phyloP scores from a whole-genome alignment of 371 early-diverging fungal species.

The Dentiscutata heterogama region DNA sequence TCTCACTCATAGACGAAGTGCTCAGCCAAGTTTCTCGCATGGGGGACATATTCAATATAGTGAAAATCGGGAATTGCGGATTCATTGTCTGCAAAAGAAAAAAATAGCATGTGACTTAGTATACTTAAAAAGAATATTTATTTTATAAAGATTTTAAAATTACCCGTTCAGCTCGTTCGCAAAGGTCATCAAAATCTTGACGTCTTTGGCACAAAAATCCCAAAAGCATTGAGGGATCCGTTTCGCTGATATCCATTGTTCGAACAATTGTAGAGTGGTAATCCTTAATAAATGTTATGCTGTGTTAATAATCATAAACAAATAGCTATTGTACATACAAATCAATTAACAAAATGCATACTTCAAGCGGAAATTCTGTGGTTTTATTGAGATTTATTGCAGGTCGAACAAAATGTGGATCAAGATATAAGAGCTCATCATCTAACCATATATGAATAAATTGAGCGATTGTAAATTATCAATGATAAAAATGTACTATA shows the following conservation, averaged over 20 bases:
- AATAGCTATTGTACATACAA: too few relatives aligned
- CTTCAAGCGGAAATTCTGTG: conserved; percentile 61
- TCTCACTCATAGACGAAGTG: neutral
- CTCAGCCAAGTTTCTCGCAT: neutral
- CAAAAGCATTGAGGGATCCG: conserved; percentile 95
- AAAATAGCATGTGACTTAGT: neutral
- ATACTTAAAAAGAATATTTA: neutral
- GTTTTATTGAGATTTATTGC: conserved; percentile 65
- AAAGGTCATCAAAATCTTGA: conserved; percentile 74
- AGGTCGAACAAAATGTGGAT: conserved; percentile 91
- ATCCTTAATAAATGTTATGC: conserved; percentile 59
- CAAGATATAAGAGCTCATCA: conserved; percentile 87
- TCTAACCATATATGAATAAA: conserved; percentile 50
- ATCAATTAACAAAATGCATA: conserved; percentile 39
- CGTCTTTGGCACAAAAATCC: conserved; percentile 85
- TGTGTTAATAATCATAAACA: too few relatives aligned
- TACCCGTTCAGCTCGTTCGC: conserved; percentile 63
- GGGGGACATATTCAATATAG: conserved; percentile 3
- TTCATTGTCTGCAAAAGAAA: conserved; percentile 14
- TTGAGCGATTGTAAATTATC: neutral
- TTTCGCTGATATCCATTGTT: conserved; percentile 72
- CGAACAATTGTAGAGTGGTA: conserved; percentile 87
- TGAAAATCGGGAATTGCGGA: conserved; percentile 32
- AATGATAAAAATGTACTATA: too few relatives aligned
- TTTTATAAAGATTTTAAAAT: neutral